phyloP scores from a whole-genome alignment of 2,329 filamentous ascomycete species.

The Fusarium nisikadoi region DNA sequence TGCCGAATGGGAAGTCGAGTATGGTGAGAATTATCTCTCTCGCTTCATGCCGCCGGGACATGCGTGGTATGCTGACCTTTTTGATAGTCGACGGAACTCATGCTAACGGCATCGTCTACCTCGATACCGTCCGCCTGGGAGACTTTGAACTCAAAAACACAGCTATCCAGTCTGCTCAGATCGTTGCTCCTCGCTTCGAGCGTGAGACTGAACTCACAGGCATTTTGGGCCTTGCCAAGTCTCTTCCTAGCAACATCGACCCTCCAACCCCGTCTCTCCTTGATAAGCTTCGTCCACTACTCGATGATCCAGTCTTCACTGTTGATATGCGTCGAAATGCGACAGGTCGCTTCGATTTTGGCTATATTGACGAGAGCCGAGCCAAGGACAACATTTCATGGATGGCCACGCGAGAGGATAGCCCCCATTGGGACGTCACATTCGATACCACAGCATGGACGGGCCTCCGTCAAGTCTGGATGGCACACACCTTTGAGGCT shows the following conservation, averaged over 20 bases:
- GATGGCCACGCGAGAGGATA: constrained; percentile 48
- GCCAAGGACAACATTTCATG: constrained; percentile 57
- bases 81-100: constrained; percentile 56
- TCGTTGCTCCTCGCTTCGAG: constrained; percentile 57
- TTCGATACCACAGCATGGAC: constrained; percentile 61
- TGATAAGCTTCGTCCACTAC: constrained; percentile 54
- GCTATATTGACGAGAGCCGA: constrained; percentile 55
- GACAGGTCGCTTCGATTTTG: constrained; percentile 63
- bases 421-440: constrained; percentile 54
- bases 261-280: constrained; percentile 58
- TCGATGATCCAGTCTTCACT: constrained; percentile 58
- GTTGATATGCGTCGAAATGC: constrained; percentile 61
- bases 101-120: constrained; percentile 61
- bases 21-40: constrained; percentile 54
- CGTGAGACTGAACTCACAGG: constrained; percentile 57
- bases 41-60: background rate
- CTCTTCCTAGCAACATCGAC: constrained; percentile 55
- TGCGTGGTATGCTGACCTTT: background rate
- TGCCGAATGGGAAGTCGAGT: constrained; percentile 61
- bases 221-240: constrained; percentile 63
- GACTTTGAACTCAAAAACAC: constrained; percentile 56
- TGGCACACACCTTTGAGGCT: constrained; percentile 59
- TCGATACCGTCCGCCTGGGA: constrained; percentile 61
- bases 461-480: constrained; percentile 62
- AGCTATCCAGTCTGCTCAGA: constrained; percentile 61